Percentiles rank a stretch among this genome's conserved stretches.
These are phyloP conservation scores for Aspergillus texensis DNA, from an alignment of 2,329 filamentous ascomycete genomes.

Conservation along the genomic window DNA sequence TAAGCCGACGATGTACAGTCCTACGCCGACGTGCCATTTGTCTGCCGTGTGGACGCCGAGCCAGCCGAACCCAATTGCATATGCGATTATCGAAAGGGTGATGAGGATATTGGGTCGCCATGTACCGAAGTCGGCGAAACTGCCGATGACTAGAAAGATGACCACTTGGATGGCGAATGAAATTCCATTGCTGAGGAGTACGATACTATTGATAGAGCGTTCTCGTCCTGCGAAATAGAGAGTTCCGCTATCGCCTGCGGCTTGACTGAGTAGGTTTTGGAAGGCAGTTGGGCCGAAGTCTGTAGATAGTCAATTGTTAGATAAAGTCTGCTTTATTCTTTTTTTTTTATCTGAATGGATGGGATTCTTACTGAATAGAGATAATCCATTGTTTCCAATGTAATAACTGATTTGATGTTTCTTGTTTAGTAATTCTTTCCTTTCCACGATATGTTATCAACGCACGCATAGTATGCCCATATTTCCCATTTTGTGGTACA, in stretches of 20 bases:
- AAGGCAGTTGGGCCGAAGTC: conserved; percentile 66
- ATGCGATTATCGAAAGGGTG: conserved; percentile 62
- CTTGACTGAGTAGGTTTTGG: conserved; percentile 65
- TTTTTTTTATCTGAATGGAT: background rate
- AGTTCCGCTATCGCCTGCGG: conserved; percentile 56
- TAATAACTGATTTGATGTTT: conserved; percentile 55
- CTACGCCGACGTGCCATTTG: conserved; percentile 63
- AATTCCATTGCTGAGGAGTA: conserved; percentile 67
- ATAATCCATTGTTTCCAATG: conserved; percentile 66
- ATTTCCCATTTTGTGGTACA: conserved; percentile 58
- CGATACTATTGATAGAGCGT: conserved; percentile 66
- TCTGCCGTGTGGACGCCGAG: conserved; percentile 63
- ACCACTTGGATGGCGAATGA: conserved; percentile 68
- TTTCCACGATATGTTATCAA: conserved; percentile 16
- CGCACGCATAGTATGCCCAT: conserved; percentile 58
- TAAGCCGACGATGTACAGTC: conserved; percentile 67
- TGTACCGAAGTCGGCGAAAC: conserved; percentile 64
- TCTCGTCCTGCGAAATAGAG: conserved; percentile 59
- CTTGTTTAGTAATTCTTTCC: conserved; percentile 23
- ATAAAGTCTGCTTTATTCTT: background rate
- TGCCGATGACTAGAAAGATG: conserved; percentile 50
- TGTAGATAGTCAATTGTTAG: conserved; percentile 16
- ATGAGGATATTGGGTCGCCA: conserved; percentile 67
- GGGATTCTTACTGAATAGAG: conserved; percentile 55
- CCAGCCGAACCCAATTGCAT: conserved; percentile 68